Percentiles rank a stretch among this genome's conserved stretches.
Conservation (phyloP, 345 rosid species). For the Eutrema heterophyllum region DNA sequence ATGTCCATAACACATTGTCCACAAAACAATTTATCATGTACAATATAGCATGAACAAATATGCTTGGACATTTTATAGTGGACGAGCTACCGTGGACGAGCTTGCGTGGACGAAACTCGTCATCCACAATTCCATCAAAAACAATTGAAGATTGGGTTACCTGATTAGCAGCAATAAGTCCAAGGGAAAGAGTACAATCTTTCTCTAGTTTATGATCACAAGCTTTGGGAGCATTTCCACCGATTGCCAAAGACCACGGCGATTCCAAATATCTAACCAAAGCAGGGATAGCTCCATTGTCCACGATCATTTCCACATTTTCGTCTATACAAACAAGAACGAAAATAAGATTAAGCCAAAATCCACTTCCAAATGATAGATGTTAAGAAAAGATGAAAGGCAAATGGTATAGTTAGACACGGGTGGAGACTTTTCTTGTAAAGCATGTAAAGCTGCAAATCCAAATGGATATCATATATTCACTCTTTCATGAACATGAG, state of each 20-base stretch:
- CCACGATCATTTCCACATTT: conserved; percentile 47
- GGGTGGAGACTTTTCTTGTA: neutral
- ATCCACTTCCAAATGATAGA: neutral
- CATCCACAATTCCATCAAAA: too few species aligned
- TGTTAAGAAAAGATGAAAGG: too few species aligned
- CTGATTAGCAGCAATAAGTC: conserved; percentile 59
- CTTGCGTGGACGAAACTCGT: too few species aligned
- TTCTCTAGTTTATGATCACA: conserved; percentile 55
- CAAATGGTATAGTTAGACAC: too few species aligned
- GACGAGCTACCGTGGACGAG: too few species aligned
- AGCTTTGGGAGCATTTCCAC: neutral
- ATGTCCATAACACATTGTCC: too few species aligned
- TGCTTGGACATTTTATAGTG: too few species aligned
- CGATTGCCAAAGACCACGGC: conserved; percentile 10
- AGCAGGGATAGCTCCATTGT: conserved; percentile 57
- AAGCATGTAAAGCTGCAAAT: neutral
- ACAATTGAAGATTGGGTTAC: conserved; percentile 23
- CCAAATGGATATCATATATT: neutral
- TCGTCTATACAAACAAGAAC: conserved; percentile 40
- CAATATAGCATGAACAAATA: too few species aligned
- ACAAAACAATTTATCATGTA: too few species aligned
- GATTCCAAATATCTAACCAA: conserved; percentile 48
- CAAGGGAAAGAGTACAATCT: conserved; percentile 53
- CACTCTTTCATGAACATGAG: neutral
- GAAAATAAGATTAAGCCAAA: neutral